These are phyloP conservation scores for Gaultheria prostrata DNA, from an alignment of 148 eudicot species.

Conservation along the genomic window DNA sequence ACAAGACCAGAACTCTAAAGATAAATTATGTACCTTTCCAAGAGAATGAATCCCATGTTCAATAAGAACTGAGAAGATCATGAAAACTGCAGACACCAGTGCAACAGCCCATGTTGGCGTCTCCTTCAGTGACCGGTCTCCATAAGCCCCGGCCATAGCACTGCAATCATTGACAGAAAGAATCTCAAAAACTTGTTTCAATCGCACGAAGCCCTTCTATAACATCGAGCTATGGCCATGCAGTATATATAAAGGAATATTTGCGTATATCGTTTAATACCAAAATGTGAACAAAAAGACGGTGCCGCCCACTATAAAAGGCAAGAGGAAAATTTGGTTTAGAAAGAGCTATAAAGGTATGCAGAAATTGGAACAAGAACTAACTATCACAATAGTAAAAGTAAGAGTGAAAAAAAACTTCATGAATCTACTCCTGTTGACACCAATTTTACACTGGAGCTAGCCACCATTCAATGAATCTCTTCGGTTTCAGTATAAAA, in stretches of 20 bases:
- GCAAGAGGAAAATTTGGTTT: background rate
- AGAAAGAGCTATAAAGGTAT: background rate
- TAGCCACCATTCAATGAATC: background rate
- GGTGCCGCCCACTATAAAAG: background rate
- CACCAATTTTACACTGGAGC: background rate
- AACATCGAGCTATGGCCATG: background rate
- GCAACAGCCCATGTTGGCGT: slow-evolving; percentile 25
- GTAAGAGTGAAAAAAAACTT: background rate
- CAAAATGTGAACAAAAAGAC: background rate
- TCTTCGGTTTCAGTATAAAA: background rate
- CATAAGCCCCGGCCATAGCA: slow-evolving; percentile 10
- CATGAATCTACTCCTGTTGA: background rate
- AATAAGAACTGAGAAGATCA: slow-evolving; percentile 17
- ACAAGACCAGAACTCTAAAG: background rate
- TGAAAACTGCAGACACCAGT: slow-evolving; percentile 13
- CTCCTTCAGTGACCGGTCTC: slow-evolving; percentile 17
- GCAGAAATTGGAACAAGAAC: background rate
- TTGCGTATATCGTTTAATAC: background rate
- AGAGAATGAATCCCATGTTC: slow-evolving; percentile 22
- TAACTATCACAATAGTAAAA: background rate
- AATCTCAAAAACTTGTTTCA: background rate
- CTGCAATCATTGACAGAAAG: background rate
- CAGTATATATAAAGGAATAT: background rate
- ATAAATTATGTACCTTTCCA: slow-evolving; percentile 6
- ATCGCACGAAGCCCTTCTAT: background rate